Conservation (phyloP, 441 rosid species). For the Euphorbia corollata region DNA sequence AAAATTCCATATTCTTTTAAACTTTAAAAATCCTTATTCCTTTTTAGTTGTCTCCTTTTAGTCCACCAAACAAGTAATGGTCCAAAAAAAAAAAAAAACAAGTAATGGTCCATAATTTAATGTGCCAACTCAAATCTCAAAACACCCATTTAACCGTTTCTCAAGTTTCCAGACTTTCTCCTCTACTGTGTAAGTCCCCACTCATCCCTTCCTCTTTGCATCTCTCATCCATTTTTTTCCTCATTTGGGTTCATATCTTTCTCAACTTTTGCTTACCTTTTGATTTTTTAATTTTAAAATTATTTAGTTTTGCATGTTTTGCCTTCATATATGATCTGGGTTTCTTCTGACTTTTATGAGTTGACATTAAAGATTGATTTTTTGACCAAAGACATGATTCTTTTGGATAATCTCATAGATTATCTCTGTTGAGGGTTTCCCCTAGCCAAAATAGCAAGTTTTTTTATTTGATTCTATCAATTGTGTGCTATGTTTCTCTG, state of each 20-base stretch:
- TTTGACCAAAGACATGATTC: neutral
- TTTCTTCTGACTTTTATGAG: neutral
- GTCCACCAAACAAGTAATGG: no score
- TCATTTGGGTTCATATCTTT: neutral
- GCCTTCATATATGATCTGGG: neutral
- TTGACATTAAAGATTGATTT: neutral
- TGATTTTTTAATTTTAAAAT: neutral
- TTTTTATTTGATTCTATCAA: no score
- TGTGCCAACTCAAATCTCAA: slow-evolving; percentile 12
- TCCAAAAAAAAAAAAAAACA: no score
- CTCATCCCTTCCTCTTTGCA: neutral
- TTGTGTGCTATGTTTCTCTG: no score
- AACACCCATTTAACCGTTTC: neutral
- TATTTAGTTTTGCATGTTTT: neutral
- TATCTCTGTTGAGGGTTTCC: neutral
- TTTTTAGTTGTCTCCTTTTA: no score
- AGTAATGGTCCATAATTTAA: no score
- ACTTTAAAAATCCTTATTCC: no score
- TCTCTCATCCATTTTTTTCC: neutral
- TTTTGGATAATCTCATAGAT: neutral
- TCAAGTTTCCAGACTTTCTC: neutral
- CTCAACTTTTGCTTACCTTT: neutral
- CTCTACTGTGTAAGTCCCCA: slow-evolving; percentile 14
- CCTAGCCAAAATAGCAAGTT: neutral
- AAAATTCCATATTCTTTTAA: no score